These are phyloP conservation scores for Umbelopsis sp. DNA, from an alignment of 192 early-diverging fungal species.

Conservation along the genomic window DNA sequence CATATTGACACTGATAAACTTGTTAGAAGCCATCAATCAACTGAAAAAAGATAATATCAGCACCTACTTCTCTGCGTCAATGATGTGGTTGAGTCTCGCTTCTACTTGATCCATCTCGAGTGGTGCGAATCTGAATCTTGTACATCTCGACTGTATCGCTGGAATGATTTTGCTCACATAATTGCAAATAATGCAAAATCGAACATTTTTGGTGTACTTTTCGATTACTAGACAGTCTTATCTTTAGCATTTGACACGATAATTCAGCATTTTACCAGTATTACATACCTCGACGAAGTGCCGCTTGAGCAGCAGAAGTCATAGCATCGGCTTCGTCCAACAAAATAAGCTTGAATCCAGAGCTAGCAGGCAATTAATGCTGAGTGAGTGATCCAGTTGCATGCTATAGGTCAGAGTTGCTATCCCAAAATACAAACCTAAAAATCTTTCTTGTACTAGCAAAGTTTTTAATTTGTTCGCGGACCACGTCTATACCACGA, in stretches of 20 bases:
- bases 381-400: too few relatives aligned
- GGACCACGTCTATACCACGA: conserved; percentile 96
- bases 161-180: conserved; percentile 98
- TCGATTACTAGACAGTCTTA: conserved; percentile 76
- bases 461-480: conserved; percentile 98
- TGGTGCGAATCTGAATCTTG: conserved; percentile 93
- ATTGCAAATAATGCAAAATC: conserved; percentile 99
- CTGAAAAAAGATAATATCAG: conserved; percentile 11
- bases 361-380: conserved; percentile 39
- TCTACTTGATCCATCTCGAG: conserved; percentile 81
- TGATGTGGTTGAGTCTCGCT: conserved; percentile 68
- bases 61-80: conserved; percentile 66
- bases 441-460: conserved; percentile 95
- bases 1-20: conserved; percentile 66
- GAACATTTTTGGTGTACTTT: conserved; percentile 96
- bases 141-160: conserved; percentile 98
- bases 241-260: background rate
- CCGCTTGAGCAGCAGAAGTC: conserved; percentile 91
- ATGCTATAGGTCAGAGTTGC: background rate
- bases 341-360: conserved; percentile 95
- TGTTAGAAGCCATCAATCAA: conserved; percentile 15
- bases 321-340: conserved; percentile 98
- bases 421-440: conserved; percentile 33
- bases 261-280: background rate
- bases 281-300: conserved; percentile 80